Conservation (phyloP, 2,329 filamentous ascomycete species). For the Remersonia thermophila region DNA sequence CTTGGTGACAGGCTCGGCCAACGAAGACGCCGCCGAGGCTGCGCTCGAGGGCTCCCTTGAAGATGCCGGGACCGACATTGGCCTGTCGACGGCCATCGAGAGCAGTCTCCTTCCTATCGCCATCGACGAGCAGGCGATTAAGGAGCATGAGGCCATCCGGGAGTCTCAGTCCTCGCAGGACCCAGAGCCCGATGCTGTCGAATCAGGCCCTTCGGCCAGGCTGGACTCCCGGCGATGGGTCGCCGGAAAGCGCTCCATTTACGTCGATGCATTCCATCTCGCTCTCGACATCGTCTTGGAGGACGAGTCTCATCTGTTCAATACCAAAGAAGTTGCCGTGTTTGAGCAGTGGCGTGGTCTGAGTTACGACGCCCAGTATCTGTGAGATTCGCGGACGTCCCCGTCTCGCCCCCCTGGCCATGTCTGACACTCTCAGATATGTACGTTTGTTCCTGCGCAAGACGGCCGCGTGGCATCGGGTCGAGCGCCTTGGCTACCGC, state of each 20-base stretch:
- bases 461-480: slow-evolving; percentile 79
- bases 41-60: too few relatives aligned
- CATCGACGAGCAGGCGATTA: slow-evolving; percentile 58
- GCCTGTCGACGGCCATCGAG: slow-evolving; percentile 50
- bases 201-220: slow-evolving; percentile 32
- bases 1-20: neutral
- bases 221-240: slow-evolving; percentile 48
- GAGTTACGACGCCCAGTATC: slow-evolving; percentile 76
- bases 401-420: too few relatives aligned
- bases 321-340: slow-evolving; percentile 62
- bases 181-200: slow-evolving; percentile 18
- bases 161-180: slow-evolving; percentile 36
- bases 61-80: too few relatives aligned
- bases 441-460: slow-evolving; percentile 89
- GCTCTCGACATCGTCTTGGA: slow-evolving; percentile 80
- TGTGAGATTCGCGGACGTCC: slow-evolving; percentile 60
- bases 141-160: slow-evolving; percentile 63
- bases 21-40: slow-evolving; percentile 1
- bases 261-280: slow-evolving; percentile 93
- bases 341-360: slow-evolving; percentile 65
- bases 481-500: slow-evolving; percentile 65
- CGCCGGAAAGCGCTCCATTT: slow-evolving; percentile 74
- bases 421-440: slow-evolving; percentile 45
- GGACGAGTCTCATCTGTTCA: slow-evolving; percentile 80
- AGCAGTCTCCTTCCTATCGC: slow-evolving; percentile 56